phyloP scores from a whole-genome alignment of 2,329 filamentous ascomycete genomes.

The Xenoacremonium recifei region DNA sequence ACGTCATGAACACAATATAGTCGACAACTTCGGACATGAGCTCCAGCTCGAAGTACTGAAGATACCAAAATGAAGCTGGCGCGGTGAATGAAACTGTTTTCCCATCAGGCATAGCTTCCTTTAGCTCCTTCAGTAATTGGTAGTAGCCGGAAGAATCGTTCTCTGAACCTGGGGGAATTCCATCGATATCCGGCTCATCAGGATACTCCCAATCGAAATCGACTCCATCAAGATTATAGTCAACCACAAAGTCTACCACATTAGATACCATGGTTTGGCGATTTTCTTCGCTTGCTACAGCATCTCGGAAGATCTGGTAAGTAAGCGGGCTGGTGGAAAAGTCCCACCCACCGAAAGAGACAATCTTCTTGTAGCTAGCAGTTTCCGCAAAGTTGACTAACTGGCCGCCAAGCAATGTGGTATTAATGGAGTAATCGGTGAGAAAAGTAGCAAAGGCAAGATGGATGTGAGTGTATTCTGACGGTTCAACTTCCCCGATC shows the following conservation, averaged over 20 bases:
- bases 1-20: conserved; percentile 37
- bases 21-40: conserved; percentile 25
- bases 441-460: conserved; percentile 35
- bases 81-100: conserved; percentile 32
- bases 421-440: conserved; percentile 9
- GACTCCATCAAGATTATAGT: conserved; percentile 36
- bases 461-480: conserved; percentile 32
- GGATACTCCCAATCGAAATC: conserved; percentile 45
- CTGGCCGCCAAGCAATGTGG: conserved; percentile 18
- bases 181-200: conserved; percentile 22
- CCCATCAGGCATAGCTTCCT: conserved; percentile 4
- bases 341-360: no score
- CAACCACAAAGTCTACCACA: conserved; percentile 34
- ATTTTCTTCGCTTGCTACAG: conserved; percentile 25
- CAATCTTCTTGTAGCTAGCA: no score
- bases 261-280: conserved; percentile 30
- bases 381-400: conserved; percentile 17
- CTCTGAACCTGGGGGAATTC: conserved; percentile 24
- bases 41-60: conserved; percentile 29
- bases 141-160: conserved; percentile 14
- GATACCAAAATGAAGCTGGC: conserved; percentile 34
- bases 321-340: conserved; percentile 14
- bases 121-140: conserved; percentile 9
- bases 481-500: conserved; percentile 19
- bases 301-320: conserved; percentile 18